phyloP scores from a whole-genome alignment of 192 early-diverging fungal genomes.

The Oehlia diaphana region DNA sequence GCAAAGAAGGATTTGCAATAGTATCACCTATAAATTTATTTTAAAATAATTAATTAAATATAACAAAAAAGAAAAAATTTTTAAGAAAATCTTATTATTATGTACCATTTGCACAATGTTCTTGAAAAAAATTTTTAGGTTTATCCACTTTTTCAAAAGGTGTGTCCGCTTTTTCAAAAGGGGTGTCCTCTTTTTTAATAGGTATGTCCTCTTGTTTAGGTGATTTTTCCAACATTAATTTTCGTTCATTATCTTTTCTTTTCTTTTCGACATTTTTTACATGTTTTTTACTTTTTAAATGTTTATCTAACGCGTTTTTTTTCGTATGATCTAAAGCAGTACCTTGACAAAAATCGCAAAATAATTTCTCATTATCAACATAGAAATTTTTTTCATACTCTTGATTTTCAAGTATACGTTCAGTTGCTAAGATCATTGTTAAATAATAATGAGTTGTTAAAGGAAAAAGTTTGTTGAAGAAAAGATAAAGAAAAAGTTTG shows the following conservation, averaged over 20 bases:
- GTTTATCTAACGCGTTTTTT: neutral
- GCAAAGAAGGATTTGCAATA: neutral
- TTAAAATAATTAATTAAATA: neutral
- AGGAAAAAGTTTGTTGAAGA: no score
- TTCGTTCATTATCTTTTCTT: neutral
- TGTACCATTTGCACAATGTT: neutral
- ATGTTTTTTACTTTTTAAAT: neutral
- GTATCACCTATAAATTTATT: neutral
- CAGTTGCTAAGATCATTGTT: neutral
- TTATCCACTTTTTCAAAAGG: slow-evolving; percentile 5
- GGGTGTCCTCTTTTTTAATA: neutral
- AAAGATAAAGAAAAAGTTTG: no score
- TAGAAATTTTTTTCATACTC: slow-evolving; percentile 3
- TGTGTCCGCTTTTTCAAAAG: neutral
- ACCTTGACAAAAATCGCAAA: neutral
- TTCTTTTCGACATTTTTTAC: neutral
- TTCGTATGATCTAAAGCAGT: neutral
- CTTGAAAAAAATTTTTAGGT: neutral
- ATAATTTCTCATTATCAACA: neutral
- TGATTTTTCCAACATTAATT: neutral
- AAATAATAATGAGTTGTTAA: neutral
- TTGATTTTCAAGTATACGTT: neutral
- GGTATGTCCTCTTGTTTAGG: neutral
- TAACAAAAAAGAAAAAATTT: neutral
- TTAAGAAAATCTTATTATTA: neutral